phyloP scores from a whole-genome alignment of 164 flowering plant genomes.

The Vitis cinerea region DNA sequence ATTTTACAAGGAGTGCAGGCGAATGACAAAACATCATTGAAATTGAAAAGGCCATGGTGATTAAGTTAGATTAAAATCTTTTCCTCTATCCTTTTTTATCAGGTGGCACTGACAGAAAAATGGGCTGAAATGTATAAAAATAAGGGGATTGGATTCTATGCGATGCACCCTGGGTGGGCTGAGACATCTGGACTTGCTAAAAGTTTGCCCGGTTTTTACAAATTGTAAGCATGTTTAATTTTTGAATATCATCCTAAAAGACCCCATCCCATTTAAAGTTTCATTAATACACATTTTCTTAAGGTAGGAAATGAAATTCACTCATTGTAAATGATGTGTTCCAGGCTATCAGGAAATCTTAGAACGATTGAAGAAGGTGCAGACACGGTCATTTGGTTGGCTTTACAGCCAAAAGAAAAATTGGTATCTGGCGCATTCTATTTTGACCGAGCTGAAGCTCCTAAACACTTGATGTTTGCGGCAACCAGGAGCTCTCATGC shows the following conservation, averaged over 20 bases:
- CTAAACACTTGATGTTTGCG: conserved; percentile 69
- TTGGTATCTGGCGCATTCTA: conserved; percentile 74
- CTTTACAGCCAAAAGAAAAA: conserved; percentile 81
- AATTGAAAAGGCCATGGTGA: no score
- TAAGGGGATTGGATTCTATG: conserved; percentile 84
- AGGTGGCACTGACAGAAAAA: conserved; percentile 92
- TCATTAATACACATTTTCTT: background rate
- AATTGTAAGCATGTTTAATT: conserved; percentile 40
- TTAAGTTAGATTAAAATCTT: no score
- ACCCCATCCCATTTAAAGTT: no score
- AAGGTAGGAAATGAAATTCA: background rate
- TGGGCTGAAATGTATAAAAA: conserved; percentile 71
- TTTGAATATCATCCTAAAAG: background rate
- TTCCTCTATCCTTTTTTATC: conserved; percentile 2
- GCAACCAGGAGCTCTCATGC: conserved; percentile 60
- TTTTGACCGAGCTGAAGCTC: conserved; percentile 84
- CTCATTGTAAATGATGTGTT: background rate
- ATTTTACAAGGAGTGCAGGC: no score
- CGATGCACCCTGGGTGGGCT: conserved; percentile 99
- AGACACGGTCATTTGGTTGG: conserved; percentile 85
- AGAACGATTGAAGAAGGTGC: conserved; percentile 87
- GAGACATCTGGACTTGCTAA: conserved; percentile 89
- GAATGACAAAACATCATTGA: no score
- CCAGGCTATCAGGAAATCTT: conserved; percentile 72
- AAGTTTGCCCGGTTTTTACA: conserved; percentile 64